phyloP scores from a whole-genome alignment of 768 basidiomycete genomes.

The Mycena sanguinolenta region DNA sequence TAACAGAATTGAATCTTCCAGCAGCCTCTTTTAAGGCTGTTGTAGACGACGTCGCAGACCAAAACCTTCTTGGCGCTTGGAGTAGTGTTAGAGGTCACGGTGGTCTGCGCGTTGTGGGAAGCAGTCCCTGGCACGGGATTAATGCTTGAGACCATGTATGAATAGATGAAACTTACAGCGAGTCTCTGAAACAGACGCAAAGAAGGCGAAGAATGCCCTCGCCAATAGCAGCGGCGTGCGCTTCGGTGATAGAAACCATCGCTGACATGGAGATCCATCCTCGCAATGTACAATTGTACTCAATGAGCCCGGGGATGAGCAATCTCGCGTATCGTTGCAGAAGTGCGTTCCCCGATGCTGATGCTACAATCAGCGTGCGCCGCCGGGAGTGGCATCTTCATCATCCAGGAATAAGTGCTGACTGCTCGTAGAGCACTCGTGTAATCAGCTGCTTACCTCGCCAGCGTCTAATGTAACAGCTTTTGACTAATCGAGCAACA shows the following conservation, averaged over 20 bases:
- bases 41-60: constrained; percentile 79
- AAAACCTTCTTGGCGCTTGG: constrained; percentile 79
- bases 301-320: constrained; percentile 86
- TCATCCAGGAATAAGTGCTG: not conserved
- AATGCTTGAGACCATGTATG: not conserved
- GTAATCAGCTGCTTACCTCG: constrained; percentile 63
- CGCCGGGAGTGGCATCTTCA: constrained; percentile 84
- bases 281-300: constrained; percentile 82
- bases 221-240: constrained; percentile 66
- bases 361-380: constrained; percentile 84
- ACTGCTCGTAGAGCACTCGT: not conserved
- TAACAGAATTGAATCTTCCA: constrained; percentile 66
- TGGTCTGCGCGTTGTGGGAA: constrained; percentile 73
- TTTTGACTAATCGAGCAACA: constrained; percentile 90
- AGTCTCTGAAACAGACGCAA: constrained; percentile 66
- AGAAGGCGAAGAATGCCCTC: constrained; percentile 82
- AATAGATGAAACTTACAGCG: constrained; percentile 64
- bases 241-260: constrained; percentile 69
- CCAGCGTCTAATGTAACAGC: constrained; percentile 72
- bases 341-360: constrained; percentile 71
- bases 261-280: constrained; percentile 71
- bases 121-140: constrained; percentile 67
- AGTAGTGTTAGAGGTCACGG: constrained; percentile 61
- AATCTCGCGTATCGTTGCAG: constrained; percentile 80
- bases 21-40: constrained; percentile 89